Conservation (phyloP, 768 basidiomycete species). For the Dentipellis sp. region DNA sequence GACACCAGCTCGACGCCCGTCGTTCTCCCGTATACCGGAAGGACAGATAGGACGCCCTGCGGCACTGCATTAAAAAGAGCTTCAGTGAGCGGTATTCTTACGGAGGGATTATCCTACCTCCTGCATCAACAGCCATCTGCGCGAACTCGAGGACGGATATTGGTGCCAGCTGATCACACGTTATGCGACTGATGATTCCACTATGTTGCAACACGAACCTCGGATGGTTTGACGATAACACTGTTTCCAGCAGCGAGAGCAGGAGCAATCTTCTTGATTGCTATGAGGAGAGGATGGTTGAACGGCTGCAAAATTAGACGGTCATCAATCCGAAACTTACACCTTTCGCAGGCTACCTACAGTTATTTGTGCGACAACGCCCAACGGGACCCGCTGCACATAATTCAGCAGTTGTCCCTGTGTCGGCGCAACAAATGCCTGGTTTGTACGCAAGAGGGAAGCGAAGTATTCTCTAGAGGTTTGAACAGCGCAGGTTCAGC, state of each 20-base stretch:
- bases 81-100: neutral
- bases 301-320: constrained; percentile 46
- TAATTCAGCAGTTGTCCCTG: constrained; percentile 75
- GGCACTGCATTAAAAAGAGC: constrained; percentile 48
- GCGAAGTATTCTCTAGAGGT: constrained; percentile 62
- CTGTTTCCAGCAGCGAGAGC: constrained; percentile 81
- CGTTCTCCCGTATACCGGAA: constrained; percentile 61
- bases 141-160: constrained; percentile 74
- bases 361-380: constrained; percentile 86
- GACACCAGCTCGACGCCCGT: constrained; percentile 60
- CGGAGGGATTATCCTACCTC: constrained; percentile 34
- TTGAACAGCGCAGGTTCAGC: neutral
- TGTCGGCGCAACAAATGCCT: constrained; percentile 64
- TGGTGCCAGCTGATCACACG: constrained; percentile 50
- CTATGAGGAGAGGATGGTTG: constrained; percentile 85
- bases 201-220: constrained; percentile 29
- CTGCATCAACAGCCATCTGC: constrained; percentile 51
- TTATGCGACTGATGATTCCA: neutral
- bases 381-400: constrained; percentile 70
- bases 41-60: constrained; percentile 57
- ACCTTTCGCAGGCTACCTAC: constrained; percentile 27
- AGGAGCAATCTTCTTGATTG: constrained; percentile 81
- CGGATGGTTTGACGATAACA: constrained; percentile 77
- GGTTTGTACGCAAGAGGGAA: constrained; percentile 62
- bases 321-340: neutral